Evolutionary conservation across 164 flowering plant species (phyloP).

Genomic region (Pachysandra terminalis): DNA sequence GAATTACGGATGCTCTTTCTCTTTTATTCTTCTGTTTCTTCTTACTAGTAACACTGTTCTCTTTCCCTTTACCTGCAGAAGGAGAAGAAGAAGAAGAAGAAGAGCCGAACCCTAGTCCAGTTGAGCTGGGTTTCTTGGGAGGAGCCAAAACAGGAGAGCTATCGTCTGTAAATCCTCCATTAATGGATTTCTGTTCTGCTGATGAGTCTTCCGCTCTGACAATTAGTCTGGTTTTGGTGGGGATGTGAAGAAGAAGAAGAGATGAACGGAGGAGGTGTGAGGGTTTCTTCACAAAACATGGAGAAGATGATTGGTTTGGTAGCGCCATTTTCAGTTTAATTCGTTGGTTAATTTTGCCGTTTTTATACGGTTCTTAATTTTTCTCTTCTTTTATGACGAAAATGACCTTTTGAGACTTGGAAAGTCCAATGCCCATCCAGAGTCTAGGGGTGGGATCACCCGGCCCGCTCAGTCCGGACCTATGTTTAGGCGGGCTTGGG

Average conservation of each 20-base stretch:
- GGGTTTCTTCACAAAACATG: conserved; percentile 30
- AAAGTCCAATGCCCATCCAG: too few relatives aligned
- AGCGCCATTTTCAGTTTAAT: conserved; percentile 54
- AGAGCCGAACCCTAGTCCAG: conserved; percentile 59
- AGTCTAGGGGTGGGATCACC: too few relatives aligned
- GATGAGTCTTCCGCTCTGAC: conserved; percentile 25
- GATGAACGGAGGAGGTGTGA: conserved; percentile 21
- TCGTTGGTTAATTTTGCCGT: conserved; percentile 17
- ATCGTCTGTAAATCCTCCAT: conserved; percentile 9
- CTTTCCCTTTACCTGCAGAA: conserved; percentile 2
- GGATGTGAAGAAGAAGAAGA: conserved; percentile 10
- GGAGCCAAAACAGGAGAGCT: conserved; percentile 17
- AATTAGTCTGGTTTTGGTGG: conserved; percentile 24
- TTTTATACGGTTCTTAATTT: too few relatives aligned
- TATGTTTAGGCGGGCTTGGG: too few relatives aligned
- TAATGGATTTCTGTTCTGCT: conserved; percentile 13
- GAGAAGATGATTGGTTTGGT: conserved; percentile 26
- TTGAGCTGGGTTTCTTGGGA: conserved; percentile 25
- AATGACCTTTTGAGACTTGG: too few relatives aligned
- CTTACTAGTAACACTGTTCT: conserved; percentile 20
- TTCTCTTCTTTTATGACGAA: too few relatives aligned
- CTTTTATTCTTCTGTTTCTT: conserved; percentile 35
- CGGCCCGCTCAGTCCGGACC: too few relatives aligned
- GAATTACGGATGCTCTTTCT: conserved; percentile 48
- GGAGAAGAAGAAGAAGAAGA: conserved; percentile 25